Base-by-base conservation (phyloP, 2,329 filamentous ascomycete species). In the Clonostachys solani region DNA sequence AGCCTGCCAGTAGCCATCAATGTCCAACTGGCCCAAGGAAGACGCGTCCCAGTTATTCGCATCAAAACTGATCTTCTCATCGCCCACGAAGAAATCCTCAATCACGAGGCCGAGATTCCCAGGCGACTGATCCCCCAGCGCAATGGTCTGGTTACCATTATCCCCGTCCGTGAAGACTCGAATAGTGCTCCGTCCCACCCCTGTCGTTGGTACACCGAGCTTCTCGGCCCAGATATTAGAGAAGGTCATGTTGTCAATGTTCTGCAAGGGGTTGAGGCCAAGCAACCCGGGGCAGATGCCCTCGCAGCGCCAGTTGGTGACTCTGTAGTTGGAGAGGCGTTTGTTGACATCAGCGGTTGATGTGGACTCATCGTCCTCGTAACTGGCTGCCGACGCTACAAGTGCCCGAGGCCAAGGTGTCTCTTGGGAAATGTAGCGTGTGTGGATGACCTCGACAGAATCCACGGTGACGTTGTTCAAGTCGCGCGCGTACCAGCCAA, bases 401-500 rank as follows among this genome's bases (percentile, higher is more conserved):
- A 53, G 34, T 16, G 44, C 51, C 19, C 51, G 45, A 5, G 52
- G 51, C 42, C 44, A 51, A n/a, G 37, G 29, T 10, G 40, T 37
- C 18, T 45, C 16, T 33, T 50, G 47, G 9, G 43, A 45, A 34
- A 35, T 41, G 44, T 50, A 53, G 16, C 44, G 49, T 23, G 47
- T 56, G 46, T 63, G 61, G 16, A 63, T 57, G 15, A 62, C 52
- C 15, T 60, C 47, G 15, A 64, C 54, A 1, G 38, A 49, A 16
- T 59, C 49, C 33, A 64, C 53, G 15, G 56, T 58, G 16, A 64
- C 54, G 40, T 56, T 56, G 40, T 34, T 35, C 12, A 63, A 44
- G 42, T 59, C 49, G 2, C 64, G 60, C 29, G 56, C 49, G 9
- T 54, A 51, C 65, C 65, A 66, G 16, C 64, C 65, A 44, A 68